Evolutionary conservation across 2,329 filamentous ascomycete genomes (phyloP), one percentile per base, ranked within the genome.

Genomic region (Fusarium sp.): DNA sequence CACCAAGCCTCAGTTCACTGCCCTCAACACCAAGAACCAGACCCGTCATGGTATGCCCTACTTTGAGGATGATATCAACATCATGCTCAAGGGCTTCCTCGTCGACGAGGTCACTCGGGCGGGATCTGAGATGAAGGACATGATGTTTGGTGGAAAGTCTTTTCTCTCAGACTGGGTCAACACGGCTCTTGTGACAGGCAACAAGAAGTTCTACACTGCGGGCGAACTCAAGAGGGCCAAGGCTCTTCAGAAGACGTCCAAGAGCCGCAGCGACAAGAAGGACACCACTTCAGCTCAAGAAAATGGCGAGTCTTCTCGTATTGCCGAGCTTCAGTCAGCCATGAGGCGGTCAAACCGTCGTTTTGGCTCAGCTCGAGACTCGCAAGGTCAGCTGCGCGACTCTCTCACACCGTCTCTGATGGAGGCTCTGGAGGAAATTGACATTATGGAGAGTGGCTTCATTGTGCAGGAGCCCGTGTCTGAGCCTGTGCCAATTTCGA

Each of bases 11-110:
- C 23, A 31, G 31, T 27, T 59, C 20, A 53, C 46, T 20, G 23
- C 57, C 13, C 57, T 59, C 57, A 59, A 59, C 44, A 59, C 57
- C 23, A 53, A 59, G 44, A 38, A 59, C 25, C 57, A 53, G 44
- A 53, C 57, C 23, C 44, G 44, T n/a, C 57, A 38, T 13, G 57
- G 57, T 13, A 59, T 51, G 57, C 57, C 57, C 13, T 59, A 53
- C 31, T 59, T 59, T 23, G 57, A 59, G 33, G 44, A 59, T 13
- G 44, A 59, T n/a, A 34, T 59, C 27, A 23, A 59, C 44, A 59
- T 59, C 57, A 59, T 59, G 57, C 57, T 59, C 44, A 59, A 59
- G 44, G 57, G 57, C 5, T n/a, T 59, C 33, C 20, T 59, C n/a
- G 57, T 59, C 23, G 57, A 59, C n/a, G 57, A 59, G 33, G 33